These are phyloP conservation scores for Clarireedia homoeocarpa DNA, from an alignment of 2,329 filamentous ascomycete species.

Conservation along the genomic window DNA sequence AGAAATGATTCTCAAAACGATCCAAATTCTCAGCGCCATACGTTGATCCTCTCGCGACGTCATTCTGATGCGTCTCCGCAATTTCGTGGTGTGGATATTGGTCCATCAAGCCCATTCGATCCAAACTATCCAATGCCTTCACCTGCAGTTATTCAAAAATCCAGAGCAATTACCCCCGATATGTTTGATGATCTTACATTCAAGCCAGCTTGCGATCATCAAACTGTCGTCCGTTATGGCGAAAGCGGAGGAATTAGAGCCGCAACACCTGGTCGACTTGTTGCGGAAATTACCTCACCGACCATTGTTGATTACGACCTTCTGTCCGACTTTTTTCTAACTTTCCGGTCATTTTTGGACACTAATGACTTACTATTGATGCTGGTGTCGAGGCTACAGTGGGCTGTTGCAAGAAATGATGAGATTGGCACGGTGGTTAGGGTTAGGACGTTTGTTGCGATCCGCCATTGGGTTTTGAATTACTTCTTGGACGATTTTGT, in stretches of 20 bases:
- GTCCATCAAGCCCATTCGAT: slow-evolving; percentile 13
- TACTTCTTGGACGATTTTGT: slow-evolving; percentile 96
- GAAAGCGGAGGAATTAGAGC: slow-evolving; percentile 69
- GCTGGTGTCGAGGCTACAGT: slow-evolving; percentile 75
- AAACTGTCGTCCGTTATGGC: slow-evolving; percentile 75
- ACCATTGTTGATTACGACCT: slow-evolving; percentile 95
- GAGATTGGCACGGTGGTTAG: slow-evolving; percentile 90
- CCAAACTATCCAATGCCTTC: slow-evolving; percentile 10
- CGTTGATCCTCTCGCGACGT: slow-evolving; percentile 22
- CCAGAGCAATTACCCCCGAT: slow-evolving; percentile 52
- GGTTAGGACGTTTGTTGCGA: slow-evolving; percentile 88
- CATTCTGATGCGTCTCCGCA: slow-evolving; percentile 28
- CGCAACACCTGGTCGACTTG: slow-evolving; percentile 81
- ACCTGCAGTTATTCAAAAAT: slow-evolving; percentile 16
- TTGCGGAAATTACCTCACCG: slow-evolving; percentile 94
- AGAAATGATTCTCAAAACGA: slow-evolving; percentile 24
- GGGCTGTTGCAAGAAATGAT: slow-evolving; percentile 74
- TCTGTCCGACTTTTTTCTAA: slow-evolving; percentile 95
- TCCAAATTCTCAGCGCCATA: slow-evolving; percentile 16
- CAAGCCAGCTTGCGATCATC: slow-evolving; percentile 71
- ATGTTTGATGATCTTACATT: slow-evolving; percentile 79
- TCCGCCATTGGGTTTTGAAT: slow-evolving; percentile 96
- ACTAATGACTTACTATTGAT: slow-evolving; percentile 70
- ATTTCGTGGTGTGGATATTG: slow-evolving; percentile 10
- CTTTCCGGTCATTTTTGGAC: slow-evolving; percentile 81